A percentile compares a stretch with the other conserved stretches of the same genome.
Evolutionary conservation across 129 eudicot species (phyloP).

Genomic region (Saussurea involucrata): DNA sequence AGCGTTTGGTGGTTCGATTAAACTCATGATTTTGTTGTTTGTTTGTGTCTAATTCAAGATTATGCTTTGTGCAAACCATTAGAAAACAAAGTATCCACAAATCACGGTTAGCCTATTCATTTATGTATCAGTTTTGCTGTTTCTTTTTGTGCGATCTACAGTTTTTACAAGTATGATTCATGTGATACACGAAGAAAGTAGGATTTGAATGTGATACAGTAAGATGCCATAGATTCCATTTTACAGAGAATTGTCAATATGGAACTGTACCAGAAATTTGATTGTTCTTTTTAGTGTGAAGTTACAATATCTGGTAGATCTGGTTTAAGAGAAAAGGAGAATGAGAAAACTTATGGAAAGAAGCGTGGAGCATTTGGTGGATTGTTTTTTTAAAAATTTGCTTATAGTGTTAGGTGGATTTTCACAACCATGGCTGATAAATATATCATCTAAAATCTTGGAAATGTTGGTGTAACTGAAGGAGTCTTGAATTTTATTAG

Average conservation of each 20-base stretch:
- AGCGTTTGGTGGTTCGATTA: not conserved
- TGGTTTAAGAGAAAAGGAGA: not conserved
- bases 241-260: not conserved
- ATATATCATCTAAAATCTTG: not conserved
- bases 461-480: not conserved
- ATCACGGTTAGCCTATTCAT: not conserved
- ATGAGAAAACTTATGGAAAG: not conserved
- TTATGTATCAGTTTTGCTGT: not conserved
- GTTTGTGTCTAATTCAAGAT: not conserved
- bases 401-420: not conserved
- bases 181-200: constrained; percentile 1
- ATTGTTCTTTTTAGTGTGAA: not conserved
- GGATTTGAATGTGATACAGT: not conserved
- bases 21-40: constrained; percentile 6
- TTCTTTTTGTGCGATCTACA: constrained; percentile 1
- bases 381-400: too few species aligned
- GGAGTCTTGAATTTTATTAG: not conserved
- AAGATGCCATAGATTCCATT: not conserved
- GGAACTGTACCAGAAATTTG: not conserved
- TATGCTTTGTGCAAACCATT: not conserved
- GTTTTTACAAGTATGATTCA: not conserved
- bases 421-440: not conserved
- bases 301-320: not conserved
- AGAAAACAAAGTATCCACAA: not conserved
- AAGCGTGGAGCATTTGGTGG: not conserved